Conservation (phyloP, 371 early-diverging fungal species). For the Mortierella sp. region DNA sequence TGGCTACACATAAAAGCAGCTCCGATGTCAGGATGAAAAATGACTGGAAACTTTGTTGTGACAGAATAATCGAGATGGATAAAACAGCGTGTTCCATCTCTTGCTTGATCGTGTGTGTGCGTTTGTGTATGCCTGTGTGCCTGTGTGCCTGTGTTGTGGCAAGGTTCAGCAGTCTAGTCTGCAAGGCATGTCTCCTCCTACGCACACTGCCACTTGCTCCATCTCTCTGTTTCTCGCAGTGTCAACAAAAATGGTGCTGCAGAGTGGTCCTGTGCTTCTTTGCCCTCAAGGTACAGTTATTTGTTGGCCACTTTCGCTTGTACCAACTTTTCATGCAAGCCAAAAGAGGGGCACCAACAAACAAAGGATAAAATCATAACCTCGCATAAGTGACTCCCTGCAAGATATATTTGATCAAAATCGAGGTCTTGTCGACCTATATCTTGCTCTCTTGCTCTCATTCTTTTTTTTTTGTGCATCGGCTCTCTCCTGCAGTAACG, state of each 20-base stretch:
- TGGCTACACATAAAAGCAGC: neutral
- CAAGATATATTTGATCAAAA: neutral
- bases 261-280: constrained; percentile 10
- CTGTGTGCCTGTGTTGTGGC: neutral
- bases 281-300: neutral
- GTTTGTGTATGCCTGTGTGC: neutral
- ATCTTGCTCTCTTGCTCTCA: neutral
- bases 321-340: constrained; percentile 4
- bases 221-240: neutral
- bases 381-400: neutral
- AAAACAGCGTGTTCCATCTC: neutral
- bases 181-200: neutral
- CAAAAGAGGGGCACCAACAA: neutral
- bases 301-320: neutral
- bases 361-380: constrained; percentile 2
- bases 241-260: neutral
- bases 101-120: neutral
- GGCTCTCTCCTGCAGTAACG: neutral
- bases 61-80: constrained; percentile 16
- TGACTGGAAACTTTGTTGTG: constrained; percentile 1
- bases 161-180: neutral
- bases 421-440: neutral
- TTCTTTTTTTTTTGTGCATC: neutral
- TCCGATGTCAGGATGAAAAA: neutral
- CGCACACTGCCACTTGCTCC: neutral